phyloP scores from a whole-genome alignment of 208 protist species.

The Lotmaria passim region DNA sequence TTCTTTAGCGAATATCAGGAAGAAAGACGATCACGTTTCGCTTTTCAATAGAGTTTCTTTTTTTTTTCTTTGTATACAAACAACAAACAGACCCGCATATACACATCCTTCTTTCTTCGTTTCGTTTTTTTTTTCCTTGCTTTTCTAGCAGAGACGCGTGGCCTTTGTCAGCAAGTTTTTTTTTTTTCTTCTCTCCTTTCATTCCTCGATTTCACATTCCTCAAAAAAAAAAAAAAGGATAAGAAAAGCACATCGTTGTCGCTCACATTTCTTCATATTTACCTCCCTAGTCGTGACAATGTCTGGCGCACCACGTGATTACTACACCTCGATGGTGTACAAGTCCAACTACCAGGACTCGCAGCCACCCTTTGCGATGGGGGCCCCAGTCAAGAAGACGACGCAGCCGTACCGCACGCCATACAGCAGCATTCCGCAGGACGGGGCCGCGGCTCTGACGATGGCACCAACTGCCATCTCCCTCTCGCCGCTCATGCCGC shows the following conservation, averaged over 20 bases:
- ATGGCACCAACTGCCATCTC: neutral
- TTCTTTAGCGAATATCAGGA: neutral
- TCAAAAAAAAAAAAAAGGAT: too few species aligned
- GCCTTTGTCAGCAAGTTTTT: too few species aligned
- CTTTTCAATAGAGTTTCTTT: slow-evolving; percentile 16
- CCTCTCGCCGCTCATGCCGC: slow-evolving; percentile 10
- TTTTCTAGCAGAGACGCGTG: too few species aligned
- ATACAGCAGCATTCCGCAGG: slow-evolving; percentile 3
- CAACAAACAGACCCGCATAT: slow-evolving; percentile 1
- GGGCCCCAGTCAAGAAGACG: slow-evolving; percentile 14
- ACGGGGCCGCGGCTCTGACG: neutral
- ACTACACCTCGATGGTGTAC: slow-evolving; percentile 65
- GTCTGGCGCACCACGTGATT: slow-evolving; percentile 36
- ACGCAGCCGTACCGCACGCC: slow-evolving; percentile 30
- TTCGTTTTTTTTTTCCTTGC: too few species aligned
- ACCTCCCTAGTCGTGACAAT: slow-evolving; percentile 12
- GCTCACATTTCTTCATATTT: neutral
- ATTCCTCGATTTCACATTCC: too few species aligned
- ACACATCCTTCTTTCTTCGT: too few species aligned
- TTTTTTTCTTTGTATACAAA: slow-evolving; percentile 6
- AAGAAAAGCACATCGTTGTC: too few species aligned
- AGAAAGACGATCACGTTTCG: neutral
- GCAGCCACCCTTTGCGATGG: slow-evolving; percentile 6
- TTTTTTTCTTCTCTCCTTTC: neutral
- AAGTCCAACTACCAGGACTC: slow-evolving; percentile 46